Conservation (phyloP, 331 rosid genomes). For the Malus hybrid region DNA sequence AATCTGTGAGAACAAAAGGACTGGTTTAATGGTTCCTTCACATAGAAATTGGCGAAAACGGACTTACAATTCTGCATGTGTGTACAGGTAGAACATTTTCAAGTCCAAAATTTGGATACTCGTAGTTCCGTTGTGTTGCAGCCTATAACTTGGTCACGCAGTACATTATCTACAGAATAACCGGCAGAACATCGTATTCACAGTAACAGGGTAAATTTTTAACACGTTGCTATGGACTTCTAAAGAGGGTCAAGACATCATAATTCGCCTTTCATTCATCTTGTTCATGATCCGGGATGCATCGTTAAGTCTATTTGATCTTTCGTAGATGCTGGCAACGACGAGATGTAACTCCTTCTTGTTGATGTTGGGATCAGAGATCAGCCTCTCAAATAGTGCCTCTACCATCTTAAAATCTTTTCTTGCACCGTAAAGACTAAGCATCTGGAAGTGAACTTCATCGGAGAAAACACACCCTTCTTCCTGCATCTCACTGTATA, state of each 20-base stretch:
- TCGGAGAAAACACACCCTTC: conserved; percentile 74
- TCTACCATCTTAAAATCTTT: conserved; percentile 57
- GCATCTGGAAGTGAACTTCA: conserved; percentile 91
- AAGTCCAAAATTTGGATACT: neutral
- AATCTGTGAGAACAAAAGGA: neutral
- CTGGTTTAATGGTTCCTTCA: neutral
- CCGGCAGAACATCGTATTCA: conserved; percentile 9
- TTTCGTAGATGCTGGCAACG: conserved; percentile 68
- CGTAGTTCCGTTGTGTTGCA: neutral
- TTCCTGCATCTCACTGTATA: conserved; percentile 66
- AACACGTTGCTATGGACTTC: conserved; percentile 4
- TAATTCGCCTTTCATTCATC: conserved; percentile 35
- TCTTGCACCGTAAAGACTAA: conserved; percentile 66
- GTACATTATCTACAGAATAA: conserved; percentile 13
- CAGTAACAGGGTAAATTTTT: neutral
- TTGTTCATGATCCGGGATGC: conserved; percentile 66
- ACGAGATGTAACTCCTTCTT: conserved; percentile 62
- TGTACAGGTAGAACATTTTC: neutral
- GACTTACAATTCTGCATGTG: neutral
- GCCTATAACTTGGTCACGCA: neutral
- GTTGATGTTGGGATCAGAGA: conserved; percentile 72
- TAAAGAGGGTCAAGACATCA: conserved; percentile 25
- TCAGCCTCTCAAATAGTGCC: conserved; percentile 54
- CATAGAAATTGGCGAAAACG: neutral
- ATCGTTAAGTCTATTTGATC: conserved; percentile 65